Evolutionary conservation across 1,139 yeast species (phyloP), one percentile per base, ranked within the genome.

Genomic region (Saccharomyces hybrid): DNA sequence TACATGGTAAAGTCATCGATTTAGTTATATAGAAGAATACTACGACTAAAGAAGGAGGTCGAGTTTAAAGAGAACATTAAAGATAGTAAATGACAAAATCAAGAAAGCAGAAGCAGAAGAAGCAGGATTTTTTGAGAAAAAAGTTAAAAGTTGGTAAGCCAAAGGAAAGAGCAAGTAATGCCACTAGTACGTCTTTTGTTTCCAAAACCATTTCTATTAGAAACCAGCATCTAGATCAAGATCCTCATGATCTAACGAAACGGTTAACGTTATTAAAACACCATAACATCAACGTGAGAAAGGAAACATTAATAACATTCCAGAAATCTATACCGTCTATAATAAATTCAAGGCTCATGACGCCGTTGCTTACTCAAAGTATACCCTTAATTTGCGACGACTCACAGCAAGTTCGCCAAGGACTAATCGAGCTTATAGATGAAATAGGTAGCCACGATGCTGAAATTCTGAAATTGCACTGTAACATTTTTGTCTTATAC

Each of bases 91-190:
- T 69, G 72, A 64, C 67, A n/a, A 69, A 68, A 48, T 56, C 65
- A 2, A 64, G 63, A 55, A 68, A 69, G 56, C 70, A 69, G 57
- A 70, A 69, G 48, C 63, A 65, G 48, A 70, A 68, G 59, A 66
- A 64, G 52, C 63, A 67, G 53, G 73, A 70, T 54, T 70, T 70
- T 54, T 63, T 77, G 68, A 93, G 91, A 74, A 80, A 85, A 58
- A 91, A 89, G 75, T 79, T 93, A 52, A 86, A 80, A 66, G 98
- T 93, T 46, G 99, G 99, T 55, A 93, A 93, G 71, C 76, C 86
- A 1, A 81, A 82, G 29, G 82, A 82, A 6, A 81, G 80, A 59
- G 82, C 91, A 2, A 80, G 82, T 34, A 89, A 88, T 68, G 81
- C 78, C 57, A 93, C 99, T 4, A 93, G 87, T 64, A 88, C 96